A percentile compares a stretch with the other conserved stretches of the same genome.
Evolutionary conservation across 176 grass and related monocot genomes (phyloP).

Genomic region (Avena eriantha): DNA sequence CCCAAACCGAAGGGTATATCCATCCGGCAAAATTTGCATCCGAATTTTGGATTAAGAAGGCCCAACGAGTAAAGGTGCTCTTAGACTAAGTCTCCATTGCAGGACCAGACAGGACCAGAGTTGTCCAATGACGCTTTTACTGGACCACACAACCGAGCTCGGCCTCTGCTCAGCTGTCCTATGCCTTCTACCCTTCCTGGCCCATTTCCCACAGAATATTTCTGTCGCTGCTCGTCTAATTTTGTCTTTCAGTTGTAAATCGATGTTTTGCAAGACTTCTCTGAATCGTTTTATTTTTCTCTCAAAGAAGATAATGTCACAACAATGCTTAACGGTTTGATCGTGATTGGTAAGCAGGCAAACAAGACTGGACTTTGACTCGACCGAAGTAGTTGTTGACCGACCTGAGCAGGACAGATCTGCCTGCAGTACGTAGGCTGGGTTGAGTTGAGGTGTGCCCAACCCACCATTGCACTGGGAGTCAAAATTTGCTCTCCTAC

Average conservation of each 20-base stretch:
- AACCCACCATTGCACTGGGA: constrained; percentile 38
- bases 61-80: too few species aligned
- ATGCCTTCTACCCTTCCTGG: background rate
- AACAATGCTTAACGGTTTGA: background rate
- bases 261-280: too few species aligned
- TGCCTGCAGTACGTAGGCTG: background rate
- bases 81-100: background rate
- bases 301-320: too few species aligned
- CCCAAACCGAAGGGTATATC: too few species aligned
- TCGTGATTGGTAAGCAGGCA: constrained; percentile 12
- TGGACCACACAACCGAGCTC: background rate
- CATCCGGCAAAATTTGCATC: too few species aligned
- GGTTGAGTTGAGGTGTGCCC: constrained; percentile 53
- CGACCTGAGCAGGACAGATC: background rate
- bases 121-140: background rate
- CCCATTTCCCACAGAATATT: too few species aligned
- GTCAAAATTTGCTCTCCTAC: constrained; percentile 39
- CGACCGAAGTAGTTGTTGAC: constrained; percentile 48
- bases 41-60: too few species aligned
- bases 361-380: constrained; percentile 34
- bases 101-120: background rate
- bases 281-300: too few species aligned
- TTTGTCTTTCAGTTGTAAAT: too few species aligned
- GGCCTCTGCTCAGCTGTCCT: too few species aligned
- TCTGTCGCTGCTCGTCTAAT: too few species aligned